Base-by-base conservation (phyloP, 2,329 filamentous ascomycete species). In the Tricladium varicosporioides region DNA sequence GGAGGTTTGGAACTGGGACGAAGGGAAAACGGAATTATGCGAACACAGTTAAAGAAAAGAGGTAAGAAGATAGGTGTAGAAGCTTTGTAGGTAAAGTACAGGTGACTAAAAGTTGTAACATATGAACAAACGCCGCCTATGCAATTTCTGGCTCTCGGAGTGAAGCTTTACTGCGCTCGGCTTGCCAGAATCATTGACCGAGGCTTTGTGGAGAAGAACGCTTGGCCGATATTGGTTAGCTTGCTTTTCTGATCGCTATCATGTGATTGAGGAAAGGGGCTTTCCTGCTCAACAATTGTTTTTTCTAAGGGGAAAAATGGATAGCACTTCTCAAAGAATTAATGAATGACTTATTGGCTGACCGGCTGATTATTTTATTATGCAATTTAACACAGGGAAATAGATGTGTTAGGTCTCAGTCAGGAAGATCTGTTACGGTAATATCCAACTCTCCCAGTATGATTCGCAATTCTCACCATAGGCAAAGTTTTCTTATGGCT, bases 171-270 rank as follows among this genome's bases (percentile, higher is more conserved):
- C 11, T 27, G 45, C 33, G 50, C 43, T 58, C 53, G 53, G 53
- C 53, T 50, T 46, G 44, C 32, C 50, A 56, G 48, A 49, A 54
- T 48, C 46, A 16, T 45, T 27, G 48, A 53, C 57, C 57, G 57
- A 59, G 57, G 57, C 45, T 46, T 48, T 31, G 45, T 31, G 45
- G 45, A 31, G 45, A 48, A 48, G 7, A 22, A 19, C 45, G 27
- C 45, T 31, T 18, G 45, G 14, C 18, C 14, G 19, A 18, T 22
- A 22, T 22, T 27, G 45, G 45, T 18, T 48, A 48, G 19, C 18
- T 10, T 22, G 1, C 14, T 19, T 3, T 40, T 13, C n/a, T 40
- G 36, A 10, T 1, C 3, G 27, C 4, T n/a, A 27, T 48, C 45
- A 48, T 48, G 45, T 48, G 45, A 48, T 31, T 10, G 0, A 1